A percentile compares a stretch with the other conserved stretches of the same genome.
Evolutionary conservation across 352 stramenopile genomes (phyloP).

Genomic region (Phytopythium montanum): DNA sequence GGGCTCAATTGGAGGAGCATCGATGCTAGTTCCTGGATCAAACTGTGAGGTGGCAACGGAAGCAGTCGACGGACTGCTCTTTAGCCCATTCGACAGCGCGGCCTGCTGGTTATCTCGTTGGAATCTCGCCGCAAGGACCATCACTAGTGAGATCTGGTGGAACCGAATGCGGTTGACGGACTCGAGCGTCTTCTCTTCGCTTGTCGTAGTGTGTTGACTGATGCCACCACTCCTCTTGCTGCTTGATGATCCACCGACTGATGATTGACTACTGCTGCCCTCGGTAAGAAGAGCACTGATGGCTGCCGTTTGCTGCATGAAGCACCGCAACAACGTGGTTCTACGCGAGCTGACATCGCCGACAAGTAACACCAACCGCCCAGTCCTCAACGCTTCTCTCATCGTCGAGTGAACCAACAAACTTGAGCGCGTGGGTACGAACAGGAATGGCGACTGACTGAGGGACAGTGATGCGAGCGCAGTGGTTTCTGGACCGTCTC

Average conservation of each 20-base stretch:
- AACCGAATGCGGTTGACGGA: conserved; percentile 45
- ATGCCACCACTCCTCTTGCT: too few species aligned
- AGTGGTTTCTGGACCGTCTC: not conserved
- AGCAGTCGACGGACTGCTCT: not conserved
- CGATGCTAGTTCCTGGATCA: not conserved
- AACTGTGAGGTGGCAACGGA: not conserved
- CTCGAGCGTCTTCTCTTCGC: conserved; percentile 18
- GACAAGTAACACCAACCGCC: conserved; percentile 29
- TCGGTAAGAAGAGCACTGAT: not conserved
- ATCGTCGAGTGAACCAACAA: conserved; percentile 37
- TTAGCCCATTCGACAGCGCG: not conserved
- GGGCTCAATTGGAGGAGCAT: not conserved
- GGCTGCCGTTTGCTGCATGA: conserved; percentile 24
- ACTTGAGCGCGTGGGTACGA: conserved; percentile 37
- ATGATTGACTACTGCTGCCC: not conserved
- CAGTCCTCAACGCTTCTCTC: conserved; percentile 35
- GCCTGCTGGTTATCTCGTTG: conserved; percentile 7
- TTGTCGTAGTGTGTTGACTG: not conserved
- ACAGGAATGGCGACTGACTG: conserved; percentile 13
- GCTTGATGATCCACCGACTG: not conserved
- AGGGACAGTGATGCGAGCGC: not conserved
- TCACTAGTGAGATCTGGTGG: conserved; percentile 41
- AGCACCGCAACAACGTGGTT: conserved; percentile 34
- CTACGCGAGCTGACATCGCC: conserved; percentile 21
- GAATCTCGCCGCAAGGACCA: conserved; percentile 26